Evolutionary conservation across 192 early-diverging fungal genomes (phyloP), one percentile per base, ranked within the genome.

Genomic region (Lobosporangium transversale): DNA sequence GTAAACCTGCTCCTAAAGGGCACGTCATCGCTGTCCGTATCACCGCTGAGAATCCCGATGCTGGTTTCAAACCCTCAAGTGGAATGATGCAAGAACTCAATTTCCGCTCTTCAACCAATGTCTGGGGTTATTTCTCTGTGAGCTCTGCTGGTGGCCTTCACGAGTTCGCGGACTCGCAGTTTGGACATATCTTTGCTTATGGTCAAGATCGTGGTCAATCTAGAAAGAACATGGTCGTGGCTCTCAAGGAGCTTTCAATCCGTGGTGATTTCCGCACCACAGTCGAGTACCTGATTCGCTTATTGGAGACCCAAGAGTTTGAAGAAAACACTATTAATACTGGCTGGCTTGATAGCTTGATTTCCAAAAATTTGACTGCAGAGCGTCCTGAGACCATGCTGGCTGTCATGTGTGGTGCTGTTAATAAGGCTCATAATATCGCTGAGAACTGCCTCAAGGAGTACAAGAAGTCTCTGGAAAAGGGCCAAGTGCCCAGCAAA

Each of bases 111-210:
- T 94, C 93, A 79, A 94, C 89, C 44, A 97, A 97, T 58, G 97
- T 99, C 32, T 98, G 97, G 97, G 97, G 97, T n/a, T 98, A 98
- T 86, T 99, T 99, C 83, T 96, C 94, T 8, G 96, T 99, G 43
- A 94, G 91, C 69, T 87, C 94, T 26, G 90, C 92, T 31, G 96
- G 97, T 66, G 96, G 95, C 63, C 87, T 99, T 63, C 97, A 99
- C 83, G 97, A 99, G 79, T 99, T 92, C 86, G 97, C 97, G n/a
- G 97, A 99, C 78, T 96, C 94, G 27, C 97, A 99, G 83, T 99
- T 99, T 70, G 97, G 97, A 33, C 97, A 99, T 83, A 94, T 99
- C 58, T 99, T 99, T 66, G 90, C 96, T 12, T 99, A 97, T 69
- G 97, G 97, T 44, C 92, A 94, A 51, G 94, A 94, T 70, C 89